A percentile compares a stretch with the other conserved stretches of the same genome.
These are phyloP conservation scores for Metschnikowia sp. DNA, from an alignment of 805 yeast species.

Conservation along the genomic window DNA sequence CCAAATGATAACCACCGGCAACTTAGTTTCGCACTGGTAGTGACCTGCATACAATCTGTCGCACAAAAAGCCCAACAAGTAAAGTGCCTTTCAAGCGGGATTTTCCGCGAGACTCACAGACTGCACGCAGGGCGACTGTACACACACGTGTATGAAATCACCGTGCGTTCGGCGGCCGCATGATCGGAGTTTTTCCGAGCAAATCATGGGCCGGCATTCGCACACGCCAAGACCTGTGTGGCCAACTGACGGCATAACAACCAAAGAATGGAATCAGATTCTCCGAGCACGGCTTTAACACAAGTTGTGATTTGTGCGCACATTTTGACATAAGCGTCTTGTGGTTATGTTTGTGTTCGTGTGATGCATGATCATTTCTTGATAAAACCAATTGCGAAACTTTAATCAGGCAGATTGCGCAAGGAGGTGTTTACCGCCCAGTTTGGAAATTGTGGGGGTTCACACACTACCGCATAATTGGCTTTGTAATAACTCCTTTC, in stretches of 20 bases:
- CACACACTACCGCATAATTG: too few species aligned
- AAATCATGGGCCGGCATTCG: not conserved
- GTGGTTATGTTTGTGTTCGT: too few species aligned
- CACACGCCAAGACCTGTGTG: constrained; percentile 1
- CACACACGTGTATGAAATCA: constrained; percentile 5
- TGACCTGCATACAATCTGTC: constrained; percentile 6
- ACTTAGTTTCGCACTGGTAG: constrained; percentile 1
- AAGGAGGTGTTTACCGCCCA: too few species aligned
- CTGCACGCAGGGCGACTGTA: not conserved
- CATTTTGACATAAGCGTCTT: too few species aligned
- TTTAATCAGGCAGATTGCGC: too few species aligned
- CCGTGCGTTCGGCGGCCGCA: constrained; percentile 3
- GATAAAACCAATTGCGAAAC: too few species aligned
- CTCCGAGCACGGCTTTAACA: constrained; percentile 6
- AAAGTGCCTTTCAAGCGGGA: not conserved
- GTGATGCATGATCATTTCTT: too few species aligned
- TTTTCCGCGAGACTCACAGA: too few species aligned
- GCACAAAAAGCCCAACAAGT: constrained; percentile 7
- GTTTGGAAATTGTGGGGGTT: too few species aligned
- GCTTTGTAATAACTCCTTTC: too few species aligned
- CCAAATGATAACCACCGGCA: not conserved
- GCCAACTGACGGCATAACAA: too few species aligned
- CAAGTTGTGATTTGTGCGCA: too few species aligned
- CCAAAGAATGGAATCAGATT: not conserved
- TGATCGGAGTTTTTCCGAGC: constrained; percentile 6